Base-by-base conservation (phyloP, 2,329 filamentous ascomycete genomes). In the Ascochyta clinopodiicola region DNA sequence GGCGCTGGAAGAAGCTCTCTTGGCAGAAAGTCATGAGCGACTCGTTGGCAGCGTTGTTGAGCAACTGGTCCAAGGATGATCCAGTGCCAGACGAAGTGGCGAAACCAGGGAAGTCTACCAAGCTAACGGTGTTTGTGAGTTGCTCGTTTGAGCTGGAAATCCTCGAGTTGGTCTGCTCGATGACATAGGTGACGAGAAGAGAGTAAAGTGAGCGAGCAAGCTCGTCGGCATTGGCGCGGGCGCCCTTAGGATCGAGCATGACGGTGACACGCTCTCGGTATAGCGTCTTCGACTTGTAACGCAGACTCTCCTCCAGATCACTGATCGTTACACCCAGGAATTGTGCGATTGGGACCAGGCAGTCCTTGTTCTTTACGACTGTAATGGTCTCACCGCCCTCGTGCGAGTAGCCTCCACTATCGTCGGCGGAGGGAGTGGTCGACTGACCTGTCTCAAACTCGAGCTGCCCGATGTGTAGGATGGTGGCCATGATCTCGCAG, bases 241-340 rank as follows among this genome's bases (percentile, higher is more conserved):
- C 95, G 35, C 95, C 95, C 53, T 87, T 88, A 6, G 94, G 91
- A 71, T 99, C 95, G 31, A 99, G 84, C 93, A 99, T 96, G 62
- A 99, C 91, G 0, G 95, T 99, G n/a, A 99, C 95, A 50, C 95
- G 89, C 80, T 99, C 95, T 61, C 92, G 90, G 71, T 96, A 91
- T 52, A 99, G 88, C 65, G 95, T 97, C 82, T 96, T 97, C 19
- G 92, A 98, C 79, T 96, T 96, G 81, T 97, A 96, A 3, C 93
- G 92, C 54, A 99, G 81, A 27, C 92, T 96, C 35, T 85, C 88
- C 78, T 99, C 93, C 6, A 99, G 82, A 57, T 96, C 91, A 44
- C 86, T 82, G 9, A 89, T 85, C 67, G 87, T 86, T 6, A 99
- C 89, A 42, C 95, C 95, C 1, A 99, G 81, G 81, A 99, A 99